Conservation (phyloP, 2,329 filamentous ascomycete species). For the Coniochaeta ligniaria region DNA sequence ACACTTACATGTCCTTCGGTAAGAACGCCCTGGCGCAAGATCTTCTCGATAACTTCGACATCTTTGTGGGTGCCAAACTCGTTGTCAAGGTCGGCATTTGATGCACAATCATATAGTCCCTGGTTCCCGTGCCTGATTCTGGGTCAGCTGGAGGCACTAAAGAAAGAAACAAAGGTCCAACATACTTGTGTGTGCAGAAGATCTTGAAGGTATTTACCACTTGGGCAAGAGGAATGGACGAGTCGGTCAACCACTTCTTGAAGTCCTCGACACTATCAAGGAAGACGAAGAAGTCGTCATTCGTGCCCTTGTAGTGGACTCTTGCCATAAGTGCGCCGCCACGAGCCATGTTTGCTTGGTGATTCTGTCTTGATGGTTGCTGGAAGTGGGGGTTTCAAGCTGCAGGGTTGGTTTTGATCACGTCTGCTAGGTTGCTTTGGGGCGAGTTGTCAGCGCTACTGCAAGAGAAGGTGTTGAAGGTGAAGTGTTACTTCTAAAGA, state of each 20-base stretch:
- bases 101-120: conserved; percentile 69
- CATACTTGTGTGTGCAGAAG: conserved; percentile 84
- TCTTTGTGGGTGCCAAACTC: conserved; percentile 80
- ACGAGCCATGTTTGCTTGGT: conserved; percentile 52
- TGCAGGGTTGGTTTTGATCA: no score
- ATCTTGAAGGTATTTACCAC: conserved; percentile 86
- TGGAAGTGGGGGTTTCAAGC: neutral
- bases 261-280: conserved; percentile 54
- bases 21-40: conserved; percentile 67
- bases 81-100: conserved; percentile 66
- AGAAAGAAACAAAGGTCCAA: conserved; percentile 11
- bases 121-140: conserved; percentile 70
- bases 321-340: conserved; percentile 66
- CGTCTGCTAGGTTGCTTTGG: no score
- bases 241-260: conserved; percentile 78
- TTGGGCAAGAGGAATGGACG: conserved; percentile 69
- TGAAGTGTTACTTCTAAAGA: no score
- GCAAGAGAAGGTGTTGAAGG: neutral
- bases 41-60: conserved; percentile 75
- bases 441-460: neutral
- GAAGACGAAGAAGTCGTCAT: conserved; percentile 54
- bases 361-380: neutral
- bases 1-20: conserved; percentile 50
- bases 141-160: neutral
- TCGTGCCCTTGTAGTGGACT: conserved; percentile 74